phyloP scores from a whole-genome alignment of 345 rosid species.

The Kernera saxatilis region DNA sequence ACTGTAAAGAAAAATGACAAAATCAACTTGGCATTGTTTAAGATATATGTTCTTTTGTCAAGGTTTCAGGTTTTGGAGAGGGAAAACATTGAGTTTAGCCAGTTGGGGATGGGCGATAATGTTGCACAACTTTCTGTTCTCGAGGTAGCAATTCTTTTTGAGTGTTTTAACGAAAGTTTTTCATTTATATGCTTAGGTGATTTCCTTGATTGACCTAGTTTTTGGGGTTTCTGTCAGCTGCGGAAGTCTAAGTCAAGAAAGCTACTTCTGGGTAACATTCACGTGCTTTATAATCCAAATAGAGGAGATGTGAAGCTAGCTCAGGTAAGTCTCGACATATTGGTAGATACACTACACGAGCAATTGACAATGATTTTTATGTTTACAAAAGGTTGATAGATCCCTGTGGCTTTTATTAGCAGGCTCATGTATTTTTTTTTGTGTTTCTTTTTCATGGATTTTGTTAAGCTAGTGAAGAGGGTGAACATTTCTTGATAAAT shows the following conservation, averaged over 20 bases:
- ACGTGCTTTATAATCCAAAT: conserved; percentile 61
- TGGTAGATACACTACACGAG: neutral
- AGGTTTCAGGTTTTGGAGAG: conserved; percentile 65
- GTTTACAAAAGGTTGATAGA: neutral
- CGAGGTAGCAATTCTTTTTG: conserved; percentile 42
- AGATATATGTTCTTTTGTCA: neutral
- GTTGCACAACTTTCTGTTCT: conserved; percentile 77
- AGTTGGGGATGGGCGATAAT: conserved; percentile 62
- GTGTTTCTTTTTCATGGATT: neutral
- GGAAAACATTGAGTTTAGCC: conserved; percentile 61
- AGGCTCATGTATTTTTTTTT: too few relatives aligned
- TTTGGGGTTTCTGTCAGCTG: conserved; percentile 45
- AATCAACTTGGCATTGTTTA: neutral
- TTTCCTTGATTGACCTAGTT: conserved; percentile 38
- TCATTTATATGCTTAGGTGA: neutral
- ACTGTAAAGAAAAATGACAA: neutral
- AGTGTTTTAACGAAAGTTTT: neutral
- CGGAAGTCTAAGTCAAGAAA: conserved; percentile 44
- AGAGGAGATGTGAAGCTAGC: conserved; percentile 79
- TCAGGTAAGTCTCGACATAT: conserved; percentile 44
- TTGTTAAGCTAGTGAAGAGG: too few relatives aligned
- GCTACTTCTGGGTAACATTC: conserved; percentile 64
- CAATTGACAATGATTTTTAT: neutral
- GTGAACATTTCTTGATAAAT: too few relatives aligned
- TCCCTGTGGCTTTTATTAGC: neutral